Base-by-base conservation (phyloP, 805 yeast genomes). In the Yamadazyma ubonensis region DNA sequence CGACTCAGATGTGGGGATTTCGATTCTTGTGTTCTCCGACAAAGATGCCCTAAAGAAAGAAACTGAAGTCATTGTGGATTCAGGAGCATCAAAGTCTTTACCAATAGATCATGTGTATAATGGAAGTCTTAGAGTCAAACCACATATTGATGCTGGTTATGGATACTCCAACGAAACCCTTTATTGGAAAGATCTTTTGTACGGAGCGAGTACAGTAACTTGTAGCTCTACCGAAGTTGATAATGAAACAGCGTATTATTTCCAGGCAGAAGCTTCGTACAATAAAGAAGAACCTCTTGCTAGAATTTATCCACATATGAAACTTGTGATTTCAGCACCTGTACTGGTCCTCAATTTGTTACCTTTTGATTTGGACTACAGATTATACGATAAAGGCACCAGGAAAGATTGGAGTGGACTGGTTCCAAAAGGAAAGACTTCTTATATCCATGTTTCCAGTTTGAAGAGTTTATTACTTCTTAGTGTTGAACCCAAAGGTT, bases 241-340 rank as follows among this genome's bases (percentile, higher is more conserved):
- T 0, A 77, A 69, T 17, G 64, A 54, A 44, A 67, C 78, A 0
- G 58, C 72, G 1, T 85, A 78, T 57, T 83, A 75, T 51, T 83
- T 86, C 62, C 91, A 85, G 49, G 84, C 83, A 0, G 83, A 78
- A 49, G 88, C 91, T 1, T 60, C 66, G 32, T 83, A 62, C 58
- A 79, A 84, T 46, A 57, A 65, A 12, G 70, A 74, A n/a, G 95
- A 86, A 46, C 89, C 88, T 0, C 63, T 89, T 18, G 75, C 86
- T 0, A 70, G 73, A 42, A 73, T 86, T 1, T 95, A 87, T 53
- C 99, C 99, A 0, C 93, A 86, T 52, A 75, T 91, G 86, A 74
- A 70, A 6, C 63, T 93, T 17, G 73, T 80, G 3, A 63, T 93
- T 5, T 79, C 93, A 0, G 87, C 98, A 0, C 98, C 99, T 0